Evolutionary conservation across 1,139 yeast species (phyloP).

Genomic region (Kodamaea sp.): DNA sequence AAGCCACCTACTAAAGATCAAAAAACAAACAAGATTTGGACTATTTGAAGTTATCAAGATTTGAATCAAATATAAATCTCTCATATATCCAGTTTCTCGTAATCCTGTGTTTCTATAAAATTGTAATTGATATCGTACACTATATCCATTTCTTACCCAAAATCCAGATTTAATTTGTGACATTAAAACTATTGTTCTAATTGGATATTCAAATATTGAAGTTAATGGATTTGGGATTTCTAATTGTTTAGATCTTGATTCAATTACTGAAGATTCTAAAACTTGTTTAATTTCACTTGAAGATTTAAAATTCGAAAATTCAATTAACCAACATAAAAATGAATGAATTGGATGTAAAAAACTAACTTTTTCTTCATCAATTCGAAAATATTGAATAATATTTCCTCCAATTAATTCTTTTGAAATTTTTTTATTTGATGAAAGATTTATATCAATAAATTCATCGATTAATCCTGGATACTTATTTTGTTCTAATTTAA

Average conservation of each 20-base stretch:
- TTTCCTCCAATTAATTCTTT: constrained; percentile 24
- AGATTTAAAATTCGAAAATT: constrained; percentile 39
- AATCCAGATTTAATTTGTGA: constrained; percentile 57
- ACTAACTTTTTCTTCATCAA: constrained; percentile 50
- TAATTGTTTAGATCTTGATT: constrained; percentile 7
- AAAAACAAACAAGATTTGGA: constrained; percentile 55
- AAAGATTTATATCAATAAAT: constrained; percentile 26
- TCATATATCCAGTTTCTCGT: constrained; percentile 74
- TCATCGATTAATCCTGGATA: constrained; percentile 30
- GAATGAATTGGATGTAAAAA: constrained; percentile 81
- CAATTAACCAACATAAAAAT: constrained; percentile 67
- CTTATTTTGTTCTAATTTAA: constrained; percentile 27
- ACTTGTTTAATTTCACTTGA: constrained; percentile 20
- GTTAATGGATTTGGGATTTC: constrained; percentile 21
- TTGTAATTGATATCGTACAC: constrained; percentile 73
- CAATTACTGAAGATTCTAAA: constrained; percentile 10
- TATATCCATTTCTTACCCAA: constrained; percentile 61
- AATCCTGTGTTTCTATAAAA: constrained; percentile 79
- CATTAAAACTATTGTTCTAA: constrained; percentile 61
- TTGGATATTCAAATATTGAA: constrained; percentile 65
- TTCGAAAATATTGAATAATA: constrained; percentile 23
- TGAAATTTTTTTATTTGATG: constrained; percentile 14
- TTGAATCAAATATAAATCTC: constrained; percentile 75
- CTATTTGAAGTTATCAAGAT: constrained; percentile 55
- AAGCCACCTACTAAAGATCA: constrained; percentile 70